phyloP scores from a whole-genome alignment of 345 rosid genomes.

The Euclidium syriacum region DNA sequence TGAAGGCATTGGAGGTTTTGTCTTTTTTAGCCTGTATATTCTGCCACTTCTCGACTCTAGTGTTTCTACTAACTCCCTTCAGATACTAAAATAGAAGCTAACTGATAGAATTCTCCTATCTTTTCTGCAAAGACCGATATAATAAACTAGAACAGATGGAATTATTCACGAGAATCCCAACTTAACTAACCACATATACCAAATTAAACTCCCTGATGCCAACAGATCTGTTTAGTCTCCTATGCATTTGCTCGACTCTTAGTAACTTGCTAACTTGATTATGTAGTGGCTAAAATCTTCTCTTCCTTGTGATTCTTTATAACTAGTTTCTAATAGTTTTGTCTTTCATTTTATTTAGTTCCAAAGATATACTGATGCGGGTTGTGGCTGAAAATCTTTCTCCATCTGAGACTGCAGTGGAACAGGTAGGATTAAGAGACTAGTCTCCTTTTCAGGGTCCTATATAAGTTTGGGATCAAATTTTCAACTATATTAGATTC shows the following conservation, averaged over 20 bases:
- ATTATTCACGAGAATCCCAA: neutral
- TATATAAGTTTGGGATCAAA: neutral
- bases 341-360: constrained; percentile 41
- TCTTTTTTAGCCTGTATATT: constrained; percentile 8
- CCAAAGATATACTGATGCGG: constrained; percentile 98
- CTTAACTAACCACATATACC: neutral
- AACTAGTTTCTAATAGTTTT: constrained; percentile 4
- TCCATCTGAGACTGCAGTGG: constrained; percentile 67
- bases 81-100: neutral
- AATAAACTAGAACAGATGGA: neutral
- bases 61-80: neutral
- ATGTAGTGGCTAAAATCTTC: neutral
- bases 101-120: neutral
- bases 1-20: neutral
- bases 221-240: neutral
- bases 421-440: constrained; percentile 49
- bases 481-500: neutral
- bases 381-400: constrained; percentile 78
- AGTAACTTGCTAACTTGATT: neutral
- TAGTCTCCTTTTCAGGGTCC: neutral
- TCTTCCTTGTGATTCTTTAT: neutral
- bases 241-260: neutral
- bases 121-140: neutral
- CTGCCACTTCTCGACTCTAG: neutral
- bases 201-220: neutral